These are phyloP conservation scores for Ormosia semicastrata DNA, from an alignment of 306 rosid species.

Conservation along the genomic window DNA sequence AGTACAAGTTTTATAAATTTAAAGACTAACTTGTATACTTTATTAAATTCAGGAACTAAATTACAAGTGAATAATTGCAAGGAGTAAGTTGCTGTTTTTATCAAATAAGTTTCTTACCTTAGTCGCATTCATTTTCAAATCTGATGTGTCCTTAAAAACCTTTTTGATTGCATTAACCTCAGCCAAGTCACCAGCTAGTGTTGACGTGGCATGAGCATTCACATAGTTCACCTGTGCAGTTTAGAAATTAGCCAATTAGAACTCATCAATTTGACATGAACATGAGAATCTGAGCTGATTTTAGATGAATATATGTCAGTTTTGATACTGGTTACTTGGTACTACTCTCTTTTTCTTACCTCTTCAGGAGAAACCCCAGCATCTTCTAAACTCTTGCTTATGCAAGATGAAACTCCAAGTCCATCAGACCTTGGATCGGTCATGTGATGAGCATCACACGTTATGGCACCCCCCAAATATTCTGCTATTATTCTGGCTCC, in stretches of 20 bases:
- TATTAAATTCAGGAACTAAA: no score
- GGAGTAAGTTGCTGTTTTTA: background rate
- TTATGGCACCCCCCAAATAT: constrained; percentile 71
- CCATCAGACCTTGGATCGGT: constrained; percentile 75
- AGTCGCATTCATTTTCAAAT: constrained; percentile 69
- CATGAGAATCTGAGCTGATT: constrained; percentile 2
- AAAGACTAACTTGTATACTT: background rate
- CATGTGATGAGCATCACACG: constrained; percentile 81
- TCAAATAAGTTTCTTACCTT: constrained; percentile 43
- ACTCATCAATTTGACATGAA: background rate
- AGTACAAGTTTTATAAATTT: background rate
- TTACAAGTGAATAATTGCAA: no score
- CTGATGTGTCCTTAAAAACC: constrained; percentile 61
- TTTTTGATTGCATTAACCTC: constrained; percentile 70
- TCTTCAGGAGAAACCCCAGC: constrained; percentile 77
- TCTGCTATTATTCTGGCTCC: constrained; percentile 65
- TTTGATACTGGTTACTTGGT: background rate
- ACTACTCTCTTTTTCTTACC: constrained; percentile 29
- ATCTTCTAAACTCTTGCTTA: constrained; percentile 52
- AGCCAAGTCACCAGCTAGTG: constrained; percentile 72
- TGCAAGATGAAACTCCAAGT: constrained; percentile 72
- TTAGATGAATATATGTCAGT: background rate
- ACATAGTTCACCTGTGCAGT: constrained; percentile 64
- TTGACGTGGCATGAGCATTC: constrained; percentile 86
- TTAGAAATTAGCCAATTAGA: background rate